Evolutionary conservation across 2,329 filamentous ascomycete genomes (phyloP), one percentile per base, ranked within the genome.

Genomic region (Teratosphaeriaceae sp.): DNA sequence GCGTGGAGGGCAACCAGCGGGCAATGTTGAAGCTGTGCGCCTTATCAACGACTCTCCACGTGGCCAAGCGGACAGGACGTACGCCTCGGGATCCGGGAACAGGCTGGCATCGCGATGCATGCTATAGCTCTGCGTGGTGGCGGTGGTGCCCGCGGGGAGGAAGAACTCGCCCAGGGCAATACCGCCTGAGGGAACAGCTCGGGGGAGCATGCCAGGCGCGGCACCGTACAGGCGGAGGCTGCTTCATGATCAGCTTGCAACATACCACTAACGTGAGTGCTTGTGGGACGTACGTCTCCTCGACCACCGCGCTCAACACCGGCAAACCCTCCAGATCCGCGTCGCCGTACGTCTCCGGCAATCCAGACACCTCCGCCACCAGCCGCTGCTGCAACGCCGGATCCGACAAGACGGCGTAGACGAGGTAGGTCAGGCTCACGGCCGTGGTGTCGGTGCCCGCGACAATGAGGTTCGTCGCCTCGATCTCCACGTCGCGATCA

Each of bases 361-460:
- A 24, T 4, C 22, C 23, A 5, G 35, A 40, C n/a, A 59, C 53
- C 40, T 64, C 59, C 20, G 48, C 29, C 23, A 56, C 53, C 5
- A 63, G 37, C 4, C 41, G 36, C 8, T 39, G 18, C 5, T 50
- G 53, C 2, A 63, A 30, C 2, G 37, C 30, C 3, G 41, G 24
- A 5, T 49, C 50, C 18, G 43, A 44, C 2, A 59, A 43, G 1
- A 64, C 49, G 11, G 53, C 54, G 54, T 55, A 63, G 12, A 56
- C 40, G 2, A 61, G 36, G 41, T 57, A 62, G 2, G 58, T 61
- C 13, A 61, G 26, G 3, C 55, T 56, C 23, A 57, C 50, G 15
- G 58, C 55, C 0, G 60, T 63, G 2, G 61, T 63, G 21, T 60
- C 60, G 9, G 57, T 57, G 2, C 60, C 60, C 5, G 60, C 60